A percentile compares a stretch with the other conserved stretches of the same genome.
Evolutionary conservation across 768 basidiomycete genomes (phyloP).

Genomic region (Gyrodon lividus): DNA sequence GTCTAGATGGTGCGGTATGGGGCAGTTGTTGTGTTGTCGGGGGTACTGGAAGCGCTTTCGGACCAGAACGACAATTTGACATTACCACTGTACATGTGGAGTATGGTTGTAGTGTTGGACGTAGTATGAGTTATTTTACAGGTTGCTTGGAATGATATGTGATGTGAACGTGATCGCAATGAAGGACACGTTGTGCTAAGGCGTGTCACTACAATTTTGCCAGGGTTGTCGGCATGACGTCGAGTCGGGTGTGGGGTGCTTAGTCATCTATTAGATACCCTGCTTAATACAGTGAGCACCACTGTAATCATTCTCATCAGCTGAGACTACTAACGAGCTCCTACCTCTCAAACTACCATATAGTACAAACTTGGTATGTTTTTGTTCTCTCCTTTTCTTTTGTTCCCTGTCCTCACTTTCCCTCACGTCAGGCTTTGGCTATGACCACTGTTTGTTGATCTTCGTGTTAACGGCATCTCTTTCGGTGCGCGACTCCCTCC

Average conservation of each 20-base stretch:
- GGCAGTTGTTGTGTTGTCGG: slow-evolving; percentile 58
- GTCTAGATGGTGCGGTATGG: slow-evolving; percentile 66
- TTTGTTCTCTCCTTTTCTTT: not conserved
- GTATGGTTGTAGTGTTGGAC: slow-evolving; percentile 66
- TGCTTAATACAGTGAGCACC: not conserved
- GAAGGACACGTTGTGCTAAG: not conserved
- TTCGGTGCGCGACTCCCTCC: not conserved
- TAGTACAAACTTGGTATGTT: slow-evolving; percentile 1
- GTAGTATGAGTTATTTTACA: slow-evolving; percentile 37
- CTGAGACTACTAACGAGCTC: not conserved
- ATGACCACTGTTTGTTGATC: slow-evolving; percentile 10
- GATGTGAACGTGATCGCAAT: not conserved
- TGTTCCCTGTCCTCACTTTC: not conserved
- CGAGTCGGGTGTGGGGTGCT: slow-evolving; percentile 8
- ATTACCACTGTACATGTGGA: slow-evolving; percentile 95
- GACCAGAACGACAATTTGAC: slow-evolving; percentile 98
- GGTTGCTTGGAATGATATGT: not conserved
- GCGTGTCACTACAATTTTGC: not conserved
- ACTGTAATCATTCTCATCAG: not conserved
- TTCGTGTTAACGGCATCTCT: slow-evolving; percentile 1
- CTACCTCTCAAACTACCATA: not conserved
- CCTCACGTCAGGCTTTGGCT: too few relatives aligned
- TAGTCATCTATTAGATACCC: slow-evolving; percentile 9
- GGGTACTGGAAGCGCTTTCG: slow-evolving; percentile 84
- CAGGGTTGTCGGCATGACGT: slow-evolving; percentile 8